A percentile compares a stretch with the other conserved stretches of the same genome.
Conservation (phyloP, 352 stramenopile species). For the Globisporangium alternatum region DNA sequence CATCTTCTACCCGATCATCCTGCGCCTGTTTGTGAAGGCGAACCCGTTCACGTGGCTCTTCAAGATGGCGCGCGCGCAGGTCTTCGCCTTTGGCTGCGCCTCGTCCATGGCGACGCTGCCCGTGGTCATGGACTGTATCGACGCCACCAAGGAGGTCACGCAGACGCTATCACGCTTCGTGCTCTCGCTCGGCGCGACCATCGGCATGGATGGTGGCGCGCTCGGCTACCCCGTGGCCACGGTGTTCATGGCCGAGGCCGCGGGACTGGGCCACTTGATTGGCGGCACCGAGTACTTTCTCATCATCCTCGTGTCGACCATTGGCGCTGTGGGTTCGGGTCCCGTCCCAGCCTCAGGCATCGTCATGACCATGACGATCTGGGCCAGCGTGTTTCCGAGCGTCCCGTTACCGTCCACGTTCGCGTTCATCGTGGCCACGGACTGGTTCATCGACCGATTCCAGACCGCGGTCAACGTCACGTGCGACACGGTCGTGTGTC, state of each 20-base stretch:
- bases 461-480: conserved; percentile 57
- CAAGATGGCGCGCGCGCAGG: conserved; percentile 46
- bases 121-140: conserved; percentile 65
- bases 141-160: conserved; percentile 55
- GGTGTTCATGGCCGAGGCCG: conserved; percentile 35
- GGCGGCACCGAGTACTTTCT: conserved; percentile 19
- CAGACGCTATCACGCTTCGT: conserved; percentile 55
- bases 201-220: conserved; percentile 31
- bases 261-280: conserved; percentile 20
- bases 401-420: conserved; percentile 45
- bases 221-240: conserved; percentile 28
- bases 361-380: conserved; percentile 31
- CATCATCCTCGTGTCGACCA: conserved; percentile 25
- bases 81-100: conserved; percentile 72
- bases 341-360: conserved; percentile 23
- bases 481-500: conserved; percentile 51
- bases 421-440: conserved; percentile 49
- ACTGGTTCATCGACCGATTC: conserved; percentile 62
- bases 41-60: conserved; percentile 44
- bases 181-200: conserved; percentile 57
- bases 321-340: conserved; percentile 21
- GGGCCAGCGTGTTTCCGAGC: conserved; percentile 23
- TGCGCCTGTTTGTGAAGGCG: conserved; percentile 16
- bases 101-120: conserved; percentile 76
- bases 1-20: conserved; percentile 25